These are phyloP conservation scores for Drechslerella dactyloides DNA, from an alignment of 2,329 filamentous ascomycete species.

Conservation along the genomic window DNA sequence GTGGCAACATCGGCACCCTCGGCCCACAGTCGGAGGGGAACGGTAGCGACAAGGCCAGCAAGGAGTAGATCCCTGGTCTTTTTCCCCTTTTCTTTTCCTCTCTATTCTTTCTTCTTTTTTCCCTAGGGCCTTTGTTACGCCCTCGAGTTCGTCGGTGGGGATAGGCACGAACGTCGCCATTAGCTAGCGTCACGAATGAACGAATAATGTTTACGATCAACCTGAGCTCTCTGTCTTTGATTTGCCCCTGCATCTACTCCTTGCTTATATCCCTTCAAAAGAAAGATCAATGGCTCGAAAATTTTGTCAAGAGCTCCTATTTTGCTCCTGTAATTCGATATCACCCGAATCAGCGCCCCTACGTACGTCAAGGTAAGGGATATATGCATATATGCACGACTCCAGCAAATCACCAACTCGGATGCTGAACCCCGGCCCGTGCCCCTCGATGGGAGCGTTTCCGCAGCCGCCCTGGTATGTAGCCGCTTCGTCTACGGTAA, in stretches of 20 bases:
- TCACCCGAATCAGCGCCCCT: too few species aligned
- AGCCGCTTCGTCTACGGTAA: background rate
- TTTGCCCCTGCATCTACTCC: background rate
- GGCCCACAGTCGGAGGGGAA: background rate
- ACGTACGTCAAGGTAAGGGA: background rate
- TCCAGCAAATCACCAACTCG: too few species aligned
- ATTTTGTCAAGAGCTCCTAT: conserved; percentile 3
- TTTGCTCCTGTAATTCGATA: too few species aligned
- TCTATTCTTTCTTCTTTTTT: too few species aligned
- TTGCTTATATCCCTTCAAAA: background rate
- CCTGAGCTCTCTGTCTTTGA: background rate
- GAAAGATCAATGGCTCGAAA: background rate
- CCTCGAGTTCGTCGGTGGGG: too few species aligned
- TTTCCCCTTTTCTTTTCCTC: too few species aligned
- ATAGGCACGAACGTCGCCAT: too few species aligned
- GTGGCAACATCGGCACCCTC: background rate
- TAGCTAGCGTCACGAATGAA: background rate
- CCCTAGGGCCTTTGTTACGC: too few species aligned
- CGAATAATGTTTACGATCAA: background rate
- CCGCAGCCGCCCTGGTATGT: too few species aligned
- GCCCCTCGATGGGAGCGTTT: background rate
- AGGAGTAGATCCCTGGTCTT: background rate
- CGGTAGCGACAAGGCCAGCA: too few species aligned
- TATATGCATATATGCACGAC: too few species aligned
- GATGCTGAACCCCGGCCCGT: too few species aligned